Evolutionary conservation across 2,329 filamentous ascomycete genomes (phyloP).

Genomic region (Helminthosporium solani): DNA sequence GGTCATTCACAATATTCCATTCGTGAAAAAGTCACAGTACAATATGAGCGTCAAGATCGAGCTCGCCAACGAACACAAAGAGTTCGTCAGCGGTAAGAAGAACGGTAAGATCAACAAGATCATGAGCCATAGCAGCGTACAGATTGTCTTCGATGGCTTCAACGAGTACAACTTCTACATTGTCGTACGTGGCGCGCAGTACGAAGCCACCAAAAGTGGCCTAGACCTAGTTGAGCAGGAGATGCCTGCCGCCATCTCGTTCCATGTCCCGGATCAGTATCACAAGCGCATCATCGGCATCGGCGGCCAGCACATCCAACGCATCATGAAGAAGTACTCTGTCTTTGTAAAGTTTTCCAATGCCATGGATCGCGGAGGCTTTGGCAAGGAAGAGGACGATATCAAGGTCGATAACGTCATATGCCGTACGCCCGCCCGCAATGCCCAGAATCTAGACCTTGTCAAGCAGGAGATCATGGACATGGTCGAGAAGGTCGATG

Average conservation of each 20-base stretch:
- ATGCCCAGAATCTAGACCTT: slow-evolving; percentile 92
- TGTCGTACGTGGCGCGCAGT: slow-evolving; percentile 87
- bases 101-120: slow-evolving; percentile 99
- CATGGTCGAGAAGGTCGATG: slow-evolving; percentile 97
- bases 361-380: slow-evolving; percentile 93
- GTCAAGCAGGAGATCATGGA: slow-evolving; percentile 99
- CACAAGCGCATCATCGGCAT: slow-evolving; percentile 99
- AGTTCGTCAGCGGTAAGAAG: slow-evolving; percentile 99
- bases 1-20: slow-evolving; percentile 88
- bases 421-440: slow-evolving; percentile 93
- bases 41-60: slow-evolving; percentile 98
- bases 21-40: slow-evolving; percentile 82
- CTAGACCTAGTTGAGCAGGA: slow-evolving; percentile 94
- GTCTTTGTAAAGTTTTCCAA: slow-evolving; percentile 99
- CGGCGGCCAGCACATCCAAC: slow-evolving; percentile 96
- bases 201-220: slow-evolving; percentile 92
- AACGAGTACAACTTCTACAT: slow-evolving; percentile 99
- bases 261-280: slow-evolving; percentile 98
- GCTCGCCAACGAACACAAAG: slow-evolving; percentile 98
- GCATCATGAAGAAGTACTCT: slow-evolving; percentile 99
- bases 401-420: slow-evolving; percentile 99
- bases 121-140: slow-evolving; percentile 98
- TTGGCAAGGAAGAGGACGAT: slow-evolving; percentile 95
- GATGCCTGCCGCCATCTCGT: slow-evolving; percentile 98
- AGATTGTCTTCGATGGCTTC: slow-evolving; percentile 98